phyloP scores from a whole-genome alignment of 2,329 filamentous ascomycete species.

The Monosporascus sp. region DNA sequence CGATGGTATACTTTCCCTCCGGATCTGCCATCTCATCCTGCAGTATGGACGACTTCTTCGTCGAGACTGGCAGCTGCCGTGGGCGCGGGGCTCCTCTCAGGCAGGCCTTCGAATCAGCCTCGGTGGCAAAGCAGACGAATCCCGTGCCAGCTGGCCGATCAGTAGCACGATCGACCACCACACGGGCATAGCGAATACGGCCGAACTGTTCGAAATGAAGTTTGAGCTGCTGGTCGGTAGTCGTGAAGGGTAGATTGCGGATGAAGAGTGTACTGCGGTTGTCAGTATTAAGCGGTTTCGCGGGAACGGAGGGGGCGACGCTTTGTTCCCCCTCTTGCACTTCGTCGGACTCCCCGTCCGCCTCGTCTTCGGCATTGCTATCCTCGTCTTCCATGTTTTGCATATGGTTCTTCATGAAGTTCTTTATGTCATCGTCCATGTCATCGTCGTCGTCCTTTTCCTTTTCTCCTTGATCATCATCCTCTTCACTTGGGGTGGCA shows the following conservation, averaged over 20 bases:
- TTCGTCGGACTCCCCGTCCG: slow-evolving; percentile 31
- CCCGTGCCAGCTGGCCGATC: slow-evolving; percentile 86
- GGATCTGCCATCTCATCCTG: slow-evolving; percentile 81
- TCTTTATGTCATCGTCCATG: slow-evolving; percentile 41
- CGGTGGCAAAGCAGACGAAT: slow-evolving; percentile 87
- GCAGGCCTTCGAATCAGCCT: slow-evolving; percentile 70
- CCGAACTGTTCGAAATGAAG: slow-evolving; percentile 87
- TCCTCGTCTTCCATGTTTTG: slow-evolving; percentile 54
- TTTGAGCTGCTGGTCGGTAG: slow-evolving; percentile 75
- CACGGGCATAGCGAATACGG: slow-evolving; percentile 79
- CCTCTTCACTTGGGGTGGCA: slow-evolving; percentile 21
- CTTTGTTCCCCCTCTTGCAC: slow-evolving; percentile 32
- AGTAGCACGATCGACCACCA: slow-evolving; percentile 81
- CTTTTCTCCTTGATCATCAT: slow-evolving; percentile 27
- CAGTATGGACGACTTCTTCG: slow-evolving; percentile 72
- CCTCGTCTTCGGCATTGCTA: slow-evolving; percentile 41
- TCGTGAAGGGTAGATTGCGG: slow-evolving; percentile 88
- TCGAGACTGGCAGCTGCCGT: slow-evolving; percentile 35
- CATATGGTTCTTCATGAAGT: slow-evolving; percentile 55
- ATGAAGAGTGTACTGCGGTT: slow-evolving; percentile 82
- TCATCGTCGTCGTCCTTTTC: slow-evolving; percentile 30
- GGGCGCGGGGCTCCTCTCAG: slow-evolving; percentile 67
- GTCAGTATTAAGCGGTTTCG: slow-evolving; percentile 42
- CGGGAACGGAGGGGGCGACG: slow-evolving; percentile 3
- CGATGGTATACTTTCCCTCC: slow-evolving; percentile 80